phyloP scores from a whole-genome alignment of 345 rosid genomes.

The Eucalyptus pauciflora region DNA sequence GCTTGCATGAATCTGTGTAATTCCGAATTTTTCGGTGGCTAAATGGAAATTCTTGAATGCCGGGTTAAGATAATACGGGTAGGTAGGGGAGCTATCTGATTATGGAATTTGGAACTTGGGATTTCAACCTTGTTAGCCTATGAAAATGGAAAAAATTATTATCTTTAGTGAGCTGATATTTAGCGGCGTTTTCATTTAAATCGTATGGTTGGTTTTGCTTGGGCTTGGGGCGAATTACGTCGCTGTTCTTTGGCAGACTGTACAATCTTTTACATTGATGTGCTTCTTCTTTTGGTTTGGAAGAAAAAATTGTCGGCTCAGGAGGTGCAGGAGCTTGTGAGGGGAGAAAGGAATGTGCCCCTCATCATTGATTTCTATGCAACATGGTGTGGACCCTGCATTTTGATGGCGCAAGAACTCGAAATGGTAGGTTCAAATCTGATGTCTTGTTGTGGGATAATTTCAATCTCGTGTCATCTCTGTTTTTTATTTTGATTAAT shows the following conservation, averaged over 20 bases:
- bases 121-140: background rate
- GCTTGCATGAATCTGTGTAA: background rate
- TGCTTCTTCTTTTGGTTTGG: background rate
- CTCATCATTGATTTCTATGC: slow-evolving; percentile 86
- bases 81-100: background rate
- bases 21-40: background rate
- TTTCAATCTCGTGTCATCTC: background rate
- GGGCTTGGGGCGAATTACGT: background rate
- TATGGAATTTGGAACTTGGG: background rate
- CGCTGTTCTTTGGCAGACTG: background rate
- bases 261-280: background rate
- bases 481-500: background rate
- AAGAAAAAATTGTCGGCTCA: slow-evolving; percentile 69
- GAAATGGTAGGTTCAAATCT: slow-evolving; percentile 49
- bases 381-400: slow-evolving; percentile 97
- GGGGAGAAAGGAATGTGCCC: slow-evolving; percentile 72
- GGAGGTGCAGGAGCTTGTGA: slow-evolving; percentile 76
- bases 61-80: background rate
- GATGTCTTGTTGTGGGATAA: background rate
- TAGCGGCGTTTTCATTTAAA: background rate
- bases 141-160: background rate
- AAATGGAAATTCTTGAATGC: background rate
- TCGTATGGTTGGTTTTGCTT: background rate
- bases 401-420: slow-evolving; percentile 88
- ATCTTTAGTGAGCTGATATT: background rate